phyloP scores from a whole-genome alignment of 164 flowering plant species.

The Nelumbo lutea region DNA sequence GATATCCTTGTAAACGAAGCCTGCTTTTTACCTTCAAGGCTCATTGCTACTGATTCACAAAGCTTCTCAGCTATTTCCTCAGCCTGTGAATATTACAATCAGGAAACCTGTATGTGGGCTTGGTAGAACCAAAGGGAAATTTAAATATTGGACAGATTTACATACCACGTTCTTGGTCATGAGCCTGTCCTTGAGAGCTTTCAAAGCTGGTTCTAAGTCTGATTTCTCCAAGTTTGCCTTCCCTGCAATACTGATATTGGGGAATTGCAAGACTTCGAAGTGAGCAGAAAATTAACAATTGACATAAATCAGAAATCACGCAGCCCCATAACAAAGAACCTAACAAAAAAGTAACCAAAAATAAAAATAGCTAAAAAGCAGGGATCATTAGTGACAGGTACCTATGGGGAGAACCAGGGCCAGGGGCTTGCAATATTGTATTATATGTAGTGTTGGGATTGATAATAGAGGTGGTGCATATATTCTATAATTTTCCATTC shows the following conservation, averaged over 20 bases:
- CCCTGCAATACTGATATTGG: slow-evolving; percentile 55
- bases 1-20: slow-evolving; percentile 66
- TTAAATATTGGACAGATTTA: background rate
- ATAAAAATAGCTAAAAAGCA: too few relatives aligned
- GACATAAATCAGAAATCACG: background rate
- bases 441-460: too few relatives aligned
- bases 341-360: too few relatives aligned
- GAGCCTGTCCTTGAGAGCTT: slow-evolving; percentile 74
- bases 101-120: background rate
- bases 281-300: background rate
- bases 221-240: slow-evolving; percentile 67
- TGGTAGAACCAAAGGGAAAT: background rate
- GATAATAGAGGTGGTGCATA: too few relatives aligned
- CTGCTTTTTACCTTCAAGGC: slow-evolving; percentile 65
- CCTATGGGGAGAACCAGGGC: too few relatives aligned
- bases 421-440: too few relatives aligned
- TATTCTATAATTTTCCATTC: too few relatives aligned
- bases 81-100: slow-evolving; percentile 31
- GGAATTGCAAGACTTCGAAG: background rate
- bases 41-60: slow-evolving; percentile 64
- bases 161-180: slow-evolving; percentile 91
- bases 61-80: slow-evolving; percentile 75
- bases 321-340: background rate
- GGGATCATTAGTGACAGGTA: too few relatives aligned
- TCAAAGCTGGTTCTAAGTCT: slow-evolving; percentile 70